Evolutionary conservation across 2,329 filamentous ascomycete genomes (phyloP), one percentile per base, ranked within the genome.

Genomic region (Alternaria triticimaculans): DNA sequence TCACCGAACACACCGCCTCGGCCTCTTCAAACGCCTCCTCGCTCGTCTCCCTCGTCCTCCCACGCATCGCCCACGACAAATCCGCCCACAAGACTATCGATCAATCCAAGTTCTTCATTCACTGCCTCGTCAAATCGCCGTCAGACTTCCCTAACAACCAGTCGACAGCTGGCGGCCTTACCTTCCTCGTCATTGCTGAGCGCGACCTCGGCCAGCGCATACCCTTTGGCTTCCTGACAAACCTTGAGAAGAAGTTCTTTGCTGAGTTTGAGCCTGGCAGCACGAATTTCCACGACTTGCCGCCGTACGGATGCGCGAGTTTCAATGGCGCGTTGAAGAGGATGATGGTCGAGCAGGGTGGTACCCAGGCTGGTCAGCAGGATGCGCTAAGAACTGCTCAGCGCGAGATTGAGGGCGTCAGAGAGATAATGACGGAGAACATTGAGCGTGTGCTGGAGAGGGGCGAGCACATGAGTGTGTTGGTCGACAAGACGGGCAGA

Each of bases 401-500:
- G 81, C 86, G 89, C 60, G 96, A 98, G 82, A 97, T 99, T 73
- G 94, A 97, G 70, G 94, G 93, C 75, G 94, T 97, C 55, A 85
- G 92, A 60, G 92, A 94, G 67, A 96, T 97, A 79, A 97, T 97
- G 94, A 96, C 93, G 60, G 90, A 94, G 83, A 97, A 97, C 78
- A 97, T 97, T 69, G 94, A 97, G 85, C 88, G 92, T 56, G 86
- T 97, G 67, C 83, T 97, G 44, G 93, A 97, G 86, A 86, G 94
- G 4, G 80, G 96, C 41, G 96, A 99, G 86, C 86, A 95, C 68
- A 95, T 99, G 76, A 94, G 97, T 82, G 81, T 97, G 71, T 83
- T 99, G 49, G 94, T 99, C 21, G 94, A 98, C 80, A 97, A 99
- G 88, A 99, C 96, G 53, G 95, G 97, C 78, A 86, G 94, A 46